A percentile compares a stretch with the other conserved stretches of the same genome.
phyloP scores from a whole-genome alignment of 139 green algal genomes.

The Chlorella sp. region DNA sequence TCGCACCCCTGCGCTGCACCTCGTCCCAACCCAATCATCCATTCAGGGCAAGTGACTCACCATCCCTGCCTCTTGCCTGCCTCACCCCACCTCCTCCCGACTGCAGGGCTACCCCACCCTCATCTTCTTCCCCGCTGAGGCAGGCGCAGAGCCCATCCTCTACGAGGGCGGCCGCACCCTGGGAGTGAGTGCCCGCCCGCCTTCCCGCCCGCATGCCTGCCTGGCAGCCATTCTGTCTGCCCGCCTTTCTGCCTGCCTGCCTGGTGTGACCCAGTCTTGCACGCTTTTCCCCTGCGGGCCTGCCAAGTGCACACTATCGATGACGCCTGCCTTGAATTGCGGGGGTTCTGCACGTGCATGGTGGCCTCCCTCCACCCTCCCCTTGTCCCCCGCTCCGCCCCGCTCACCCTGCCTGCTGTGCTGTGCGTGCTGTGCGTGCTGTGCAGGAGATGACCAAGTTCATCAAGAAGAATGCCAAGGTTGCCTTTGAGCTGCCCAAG shows the following conservation, averaged over 20 bases:
- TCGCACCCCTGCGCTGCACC: neutral
- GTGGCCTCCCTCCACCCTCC: too few species aligned
- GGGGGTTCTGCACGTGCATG: neutral
- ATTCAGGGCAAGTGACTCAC: neutral
- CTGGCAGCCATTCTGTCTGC: too few species aligned
- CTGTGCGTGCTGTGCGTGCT: neutral
- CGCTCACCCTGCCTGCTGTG: neutral
- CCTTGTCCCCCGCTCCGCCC: too few species aligned
- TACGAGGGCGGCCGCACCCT: constrained; percentile 39
- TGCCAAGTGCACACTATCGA: too few species aligned
- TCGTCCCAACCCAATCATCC: neutral
- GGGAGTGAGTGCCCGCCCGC: neutral
- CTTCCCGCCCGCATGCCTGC: too few species aligned
- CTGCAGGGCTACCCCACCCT: constrained; percentile 55
- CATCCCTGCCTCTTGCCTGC: neutral
- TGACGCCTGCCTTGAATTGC: neutral
- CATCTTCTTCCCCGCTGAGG: constrained; percentile 46
- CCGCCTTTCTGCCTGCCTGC: too few species aligned
- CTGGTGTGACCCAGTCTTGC: too few species aligned
- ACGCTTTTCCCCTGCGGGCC: neutral
- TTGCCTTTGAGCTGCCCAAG: constrained; percentile 45
- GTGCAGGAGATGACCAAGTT: constrained; percentile 39
- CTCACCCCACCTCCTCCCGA: neutral
- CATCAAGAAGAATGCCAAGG: constrained; percentile 47
- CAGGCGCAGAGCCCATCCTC: constrained; percentile 31